phyloP scores from a whole-genome alignment of 768 basidiomycete species.

The Pleurotus giganteus region DNA sequence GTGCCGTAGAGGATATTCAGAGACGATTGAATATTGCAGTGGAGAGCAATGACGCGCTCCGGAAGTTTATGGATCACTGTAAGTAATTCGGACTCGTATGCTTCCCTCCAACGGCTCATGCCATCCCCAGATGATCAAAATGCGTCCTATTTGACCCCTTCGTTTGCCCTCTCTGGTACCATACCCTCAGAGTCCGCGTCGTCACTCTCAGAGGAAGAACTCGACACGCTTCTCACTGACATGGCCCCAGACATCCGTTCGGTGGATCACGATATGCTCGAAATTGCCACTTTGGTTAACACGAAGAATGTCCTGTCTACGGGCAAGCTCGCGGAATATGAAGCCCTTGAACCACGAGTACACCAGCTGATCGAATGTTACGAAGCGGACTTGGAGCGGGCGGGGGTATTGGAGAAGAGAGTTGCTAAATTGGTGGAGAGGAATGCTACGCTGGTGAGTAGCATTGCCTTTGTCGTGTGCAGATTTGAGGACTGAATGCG shows the following conservation, averaged over 20 bases:
- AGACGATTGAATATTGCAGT: slow-evolving; percentile 54
- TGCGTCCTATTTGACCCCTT: slow-evolving; percentile 68
- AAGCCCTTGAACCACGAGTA: slow-evolving; percentile 68
- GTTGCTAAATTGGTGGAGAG: slow-evolving; percentile 63
- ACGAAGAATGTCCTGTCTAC: slow-evolving; percentile 70
- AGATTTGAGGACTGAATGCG: neutral
- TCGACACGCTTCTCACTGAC: slow-evolving; percentile 70
- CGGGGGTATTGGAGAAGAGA: slow-evolving; percentile 60
- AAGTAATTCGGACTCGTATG: slow-evolving; percentile 20
- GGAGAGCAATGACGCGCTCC: slow-evolving; percentile 67
- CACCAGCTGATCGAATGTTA: slow-evolving; percentile 54
- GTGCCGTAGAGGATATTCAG: slow-evolving; percentile 62
- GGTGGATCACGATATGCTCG: slow-evolving; percentile 79
- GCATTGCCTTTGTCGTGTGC: neutral
- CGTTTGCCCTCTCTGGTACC: slow-evolving; percentile 72
- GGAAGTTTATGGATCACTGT: slow-evolving; percentile 77
- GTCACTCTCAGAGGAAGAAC: slow-evolving; percentile 64
- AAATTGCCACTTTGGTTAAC: slow-evolving; percentile 63
- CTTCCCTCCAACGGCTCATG: neutral
- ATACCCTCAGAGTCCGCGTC: slow-evolving; percentile 49
- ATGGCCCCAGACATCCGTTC: slow-evolving; percentile 84
- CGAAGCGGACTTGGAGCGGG: slow-evolving; percentile 55
- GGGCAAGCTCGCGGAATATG: slow-evolving; percentile 69
- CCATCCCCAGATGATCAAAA: slow-evolving; percentile 65
- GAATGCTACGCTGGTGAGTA: slow-evolving; percentile 67